Base-by-base conservation (phyloP, 441 rosid species). In the Arabidopsis hybrid region DNA sequence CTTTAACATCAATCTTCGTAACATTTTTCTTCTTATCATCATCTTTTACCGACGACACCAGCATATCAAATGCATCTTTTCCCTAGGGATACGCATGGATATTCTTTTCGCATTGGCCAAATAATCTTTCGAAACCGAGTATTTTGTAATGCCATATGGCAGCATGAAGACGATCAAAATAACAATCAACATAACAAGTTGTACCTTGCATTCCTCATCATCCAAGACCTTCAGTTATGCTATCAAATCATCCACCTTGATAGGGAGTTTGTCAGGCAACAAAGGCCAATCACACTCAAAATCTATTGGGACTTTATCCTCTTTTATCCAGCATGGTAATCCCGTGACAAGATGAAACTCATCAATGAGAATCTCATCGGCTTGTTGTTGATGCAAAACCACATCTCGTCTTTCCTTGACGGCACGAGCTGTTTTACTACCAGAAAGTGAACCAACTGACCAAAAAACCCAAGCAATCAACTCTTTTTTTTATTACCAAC, bases 331-430 rank as follows among this genome's bases (percentile, higher is more conserved):
- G 47, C 47, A 42, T 42, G 14, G 14, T 42, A 42, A 12, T 12
- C 47, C 14, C 12, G 14, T 42, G 47, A 42, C 47, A 42, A 42
- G 47, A 42, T 42, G 47, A 42, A 42, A 42, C 47, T 42, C 14
- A 12, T 42, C 47, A 42, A 42, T 42, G 47, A 42, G 47, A 42
- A 42, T 42, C 47, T 42, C 47, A 42, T 42, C 47, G 47, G 46
- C 46, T 43, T 43, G 49, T 43, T 43, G 47, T 43, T 43, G 47
- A 43, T 13, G 47, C 47, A 43, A 43, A 43, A 43, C 47, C 47
- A 43, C 3, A 43, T 43, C 16, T 12, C 16, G 47, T 43, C 49
- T 43, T 43, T n/a, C 49, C 49, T 43, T 43, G 49, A 43, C 49
- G 49, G 12, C 16, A 43, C 8, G 12, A 43, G 1, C 1, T 43